Conservation (phyloP, 441 rosid species). For the Populus hybrid region DNA sequence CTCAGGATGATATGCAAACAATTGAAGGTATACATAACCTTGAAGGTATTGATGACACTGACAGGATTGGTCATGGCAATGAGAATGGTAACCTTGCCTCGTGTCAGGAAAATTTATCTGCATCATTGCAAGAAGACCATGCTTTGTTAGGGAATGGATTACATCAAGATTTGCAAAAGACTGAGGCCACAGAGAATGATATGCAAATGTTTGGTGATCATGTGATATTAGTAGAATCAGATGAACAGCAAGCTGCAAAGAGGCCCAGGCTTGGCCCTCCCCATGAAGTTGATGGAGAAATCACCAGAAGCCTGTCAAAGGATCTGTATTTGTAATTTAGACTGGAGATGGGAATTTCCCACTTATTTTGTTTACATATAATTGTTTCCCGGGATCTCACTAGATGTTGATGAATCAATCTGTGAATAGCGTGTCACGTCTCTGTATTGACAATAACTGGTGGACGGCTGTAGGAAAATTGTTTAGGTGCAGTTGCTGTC, state of each 20-base stretch:
- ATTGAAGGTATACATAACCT: neutral
- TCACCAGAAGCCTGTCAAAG: slow-evolving; percentile 18
- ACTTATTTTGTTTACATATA: neutral
- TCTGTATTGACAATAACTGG: neutral
- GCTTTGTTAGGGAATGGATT: slow-evolving; percentile 2
- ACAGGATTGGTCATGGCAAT: slow-evolving; percentile 15
- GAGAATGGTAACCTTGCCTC: slow-evolving; percentile 27
- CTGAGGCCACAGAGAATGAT: slow-evolving; percentile 20
- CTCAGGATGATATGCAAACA: slow-evolving; percentile 5
- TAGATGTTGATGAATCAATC: slow-evolving; percentile 13
- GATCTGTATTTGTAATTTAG: slow-evolving; percentile 37
- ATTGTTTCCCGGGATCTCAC: slow-evolving; percentile 8
- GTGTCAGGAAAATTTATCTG: slow-evolving; percentile 23
- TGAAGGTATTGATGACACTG: slow-evolving; percentile 29
- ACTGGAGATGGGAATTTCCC: slow-evolving; percentile 8
- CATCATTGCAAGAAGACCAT: slow-evolving; percentile 8
- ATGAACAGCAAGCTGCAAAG: slow-evolving; percentile 55
- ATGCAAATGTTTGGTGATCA: slow-evolving; percentile 12
- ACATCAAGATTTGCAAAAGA: slow-evolving; percentile 22
- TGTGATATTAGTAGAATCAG: slow-evolving; percentile 25
- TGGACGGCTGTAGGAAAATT: neutral
- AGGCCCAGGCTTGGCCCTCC: slow-evolving; percentile 39
- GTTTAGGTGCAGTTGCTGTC: neutral
- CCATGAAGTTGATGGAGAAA: slow-evolving; percentile 29
- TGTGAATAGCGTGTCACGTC: neutral